Evolutionary conservation across 306 rosid genomes (phyloP).

Genomic region (Trifolium subterraneum): DNA sequence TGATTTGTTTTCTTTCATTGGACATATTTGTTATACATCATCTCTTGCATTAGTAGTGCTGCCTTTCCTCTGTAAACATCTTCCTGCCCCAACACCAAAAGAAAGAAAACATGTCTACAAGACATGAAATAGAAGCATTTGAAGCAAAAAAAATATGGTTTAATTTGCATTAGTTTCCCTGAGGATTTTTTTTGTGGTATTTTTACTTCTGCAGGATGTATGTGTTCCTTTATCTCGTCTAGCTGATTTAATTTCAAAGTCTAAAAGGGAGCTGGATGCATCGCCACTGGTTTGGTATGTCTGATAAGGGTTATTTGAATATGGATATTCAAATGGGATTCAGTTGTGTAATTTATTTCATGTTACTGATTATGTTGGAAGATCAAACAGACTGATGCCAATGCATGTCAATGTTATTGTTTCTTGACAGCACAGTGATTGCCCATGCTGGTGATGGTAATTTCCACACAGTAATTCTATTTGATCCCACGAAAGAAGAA

Average conservation of each 20-base stretch:
- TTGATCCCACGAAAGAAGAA: constrained; percentile 77
- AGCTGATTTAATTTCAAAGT: constrained; percentile 80
- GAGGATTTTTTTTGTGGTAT: not conserved
- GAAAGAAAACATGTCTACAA: constrained; percentile 15
- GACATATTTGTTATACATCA: not conserved
- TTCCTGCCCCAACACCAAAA: constrained; percentile 12
- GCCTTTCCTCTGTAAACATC: constrained; percentile 27
- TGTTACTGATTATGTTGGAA: constrained; percentile 29
- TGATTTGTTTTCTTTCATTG: not conserved
- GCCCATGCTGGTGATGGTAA: constrained; percentile 99
- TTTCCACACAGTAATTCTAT: constrained; percentile 82
- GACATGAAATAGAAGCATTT: constrained; percentile 32
- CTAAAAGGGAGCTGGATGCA: constrained; percentile 81
- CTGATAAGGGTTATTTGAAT: constrained; percentile 35
- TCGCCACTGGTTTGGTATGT: constrained; percentile 82
- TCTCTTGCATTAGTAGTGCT: constrained; percentile 6
- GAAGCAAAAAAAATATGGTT: constrained; percentile 5
- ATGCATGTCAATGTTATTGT: constrained; percentile 36
- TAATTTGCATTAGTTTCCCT: constrained; percentile 17
- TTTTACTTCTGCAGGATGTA: constrained; percentile 69
- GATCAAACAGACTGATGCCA: constrained; percentile 25
- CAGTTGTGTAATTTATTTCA: constrained; percentile 22
- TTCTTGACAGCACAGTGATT: constrained; percentile 70
- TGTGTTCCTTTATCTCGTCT: constrained; percentile 94
- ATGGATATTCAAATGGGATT: constrained; percentile 25